Evolutionary conservation across 441 rosid species (phyloP), one percentile per base, ranked within the genome.

Genomic region (Euphorbia celastroides): DNA sequence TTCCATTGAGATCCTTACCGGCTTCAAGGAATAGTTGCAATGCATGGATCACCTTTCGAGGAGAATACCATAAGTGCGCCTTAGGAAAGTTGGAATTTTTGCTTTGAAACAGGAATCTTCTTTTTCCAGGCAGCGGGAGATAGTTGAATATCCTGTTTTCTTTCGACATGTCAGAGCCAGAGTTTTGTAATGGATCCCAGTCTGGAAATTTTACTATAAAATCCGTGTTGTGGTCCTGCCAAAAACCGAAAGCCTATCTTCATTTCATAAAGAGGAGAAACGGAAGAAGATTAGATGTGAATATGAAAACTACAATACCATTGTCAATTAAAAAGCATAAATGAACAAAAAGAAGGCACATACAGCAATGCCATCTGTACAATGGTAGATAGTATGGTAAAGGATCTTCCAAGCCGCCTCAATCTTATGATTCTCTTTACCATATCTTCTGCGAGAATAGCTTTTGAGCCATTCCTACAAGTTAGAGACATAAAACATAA

Each of bases 31-130:
- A 92, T 31, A 86, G 78, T 52, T 62, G 70, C 65, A 94, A 81
- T 70, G 94, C 97, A 59, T 71, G 60, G 70, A 84, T 60, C 50
- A 83, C 93, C 42, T 86, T 85, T 51, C 65, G 58, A 57, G 84
- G 76, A n/a, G 96, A 83, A 70, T 94, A 94, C 99, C 99, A 94
- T 75, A 87, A 61, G 85, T 94, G 99, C 20, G 96, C 86, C 78
- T 76, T 79, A 28, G 97, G 99, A 42, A 86, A 55, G 73, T 36
- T 72, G 14, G 91, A 78, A 77, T 52, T 77, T n/a, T 62, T 68
- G 14, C 72, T 79, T 80, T 84, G 76, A 58, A 76, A 77, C 73
- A 88, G 79, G 76, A 78, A 84, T 75, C 92, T 88, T 81, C 89
- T 79, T 34, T 64, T 48, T 77, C 80, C 79, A 28, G 74, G 69